Evolutionary conservation across 768 basidiomycete species (phyloP).

Genomic region (Pleurotus platypus): DNA sequence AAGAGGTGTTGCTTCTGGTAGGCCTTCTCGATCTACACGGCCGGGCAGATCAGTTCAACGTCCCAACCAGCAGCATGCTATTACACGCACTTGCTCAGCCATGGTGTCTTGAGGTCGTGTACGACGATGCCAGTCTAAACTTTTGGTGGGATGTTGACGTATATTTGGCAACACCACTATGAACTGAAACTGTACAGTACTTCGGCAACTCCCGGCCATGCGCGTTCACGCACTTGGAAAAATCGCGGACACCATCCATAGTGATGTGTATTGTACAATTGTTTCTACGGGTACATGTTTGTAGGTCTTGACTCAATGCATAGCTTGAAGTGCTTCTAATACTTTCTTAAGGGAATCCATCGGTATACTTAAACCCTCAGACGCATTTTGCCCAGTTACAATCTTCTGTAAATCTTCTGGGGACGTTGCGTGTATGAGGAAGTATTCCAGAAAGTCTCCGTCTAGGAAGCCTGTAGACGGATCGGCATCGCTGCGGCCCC

Average conservation of each 20-base stretch:
- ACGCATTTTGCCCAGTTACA: conserved; percentile 52
- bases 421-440: conserved; percentile 41
- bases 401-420: conserved; percentile 45
- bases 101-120: conserved; percentile 47
- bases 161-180: conserved; percentile 37
- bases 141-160: conserved; percentile 35
- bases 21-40: conserved; percentile 84
- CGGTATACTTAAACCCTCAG: conserved; percentile 51
- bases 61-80: not conserved
- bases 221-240: too few species aligned
- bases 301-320: conserved; percentile 39
- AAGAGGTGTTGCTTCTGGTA: conserved; percentile 98
- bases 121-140: conserved; percentile 25
- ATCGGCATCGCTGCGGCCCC: conserved; percentile 57
- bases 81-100: conserved; percentile 56
- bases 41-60: conserved; percentile 3
- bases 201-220: not conserved
- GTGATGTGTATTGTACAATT: not conserved
- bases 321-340: conserved; percentile 48
- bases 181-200: conserved; percentile 37
- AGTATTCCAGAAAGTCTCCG: conserved; percentile 78
- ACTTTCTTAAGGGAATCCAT: conserved; percentile 38
- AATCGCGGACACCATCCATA: too few species aligned
- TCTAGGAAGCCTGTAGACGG: conserved; percentile 78
- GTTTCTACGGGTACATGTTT: too few species aligned